Evolutionary conservation across 331 rosid genomes (phyloP), one percentile per base, ranked within the genome.

Genomic region (Quercus lobata): DNA sequence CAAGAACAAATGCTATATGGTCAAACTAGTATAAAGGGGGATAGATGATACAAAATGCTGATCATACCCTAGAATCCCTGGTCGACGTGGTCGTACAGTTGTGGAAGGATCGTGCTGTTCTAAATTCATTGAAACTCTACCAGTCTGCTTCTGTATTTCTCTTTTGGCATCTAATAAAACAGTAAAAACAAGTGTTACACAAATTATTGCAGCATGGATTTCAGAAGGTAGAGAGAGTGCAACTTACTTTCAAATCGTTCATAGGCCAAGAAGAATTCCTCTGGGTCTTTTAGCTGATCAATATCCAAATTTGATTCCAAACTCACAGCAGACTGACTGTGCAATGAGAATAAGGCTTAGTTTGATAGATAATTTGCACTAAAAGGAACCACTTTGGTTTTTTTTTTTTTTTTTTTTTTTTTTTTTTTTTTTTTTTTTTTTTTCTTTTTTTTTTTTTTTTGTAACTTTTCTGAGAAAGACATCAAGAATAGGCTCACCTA

Each of bases 61-160:
- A 74, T 75, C 41, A 60, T 86, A 82, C 92, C 90, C 89, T 49
- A 68, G 78, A 83, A 93, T 83, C 60, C 91, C 97, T 2, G 93
- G 99, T 69, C 94, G 90, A 56, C 94, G 93, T 12, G 73, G 85
- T 6, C 92, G 87, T 55, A 76, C 83, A 79, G 75, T 83, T 3
- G 74, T 57, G 79, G 91, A 71, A 24, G 71, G 60, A 80, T 79
- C 54, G 21, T 83, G 79, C 84, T 77, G 84, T 74, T 83, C 80
- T 73, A 83, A 29, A 81, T 90, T 91, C 69, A 82, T 57, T 19
- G 81, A 34, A 65, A 77, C 73, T 21, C 81, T 81, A 52, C 92
- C 97, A 73, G 69, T 74, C 75, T 86, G 93, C 84, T 89, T 93
- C 79, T 85, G 85, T 79, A 92, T 82, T 79, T 93, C 98, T 82